Conservation (phyloP, 2,329 filamentous ascomycete species). For the Alternaria solani region DNA sequence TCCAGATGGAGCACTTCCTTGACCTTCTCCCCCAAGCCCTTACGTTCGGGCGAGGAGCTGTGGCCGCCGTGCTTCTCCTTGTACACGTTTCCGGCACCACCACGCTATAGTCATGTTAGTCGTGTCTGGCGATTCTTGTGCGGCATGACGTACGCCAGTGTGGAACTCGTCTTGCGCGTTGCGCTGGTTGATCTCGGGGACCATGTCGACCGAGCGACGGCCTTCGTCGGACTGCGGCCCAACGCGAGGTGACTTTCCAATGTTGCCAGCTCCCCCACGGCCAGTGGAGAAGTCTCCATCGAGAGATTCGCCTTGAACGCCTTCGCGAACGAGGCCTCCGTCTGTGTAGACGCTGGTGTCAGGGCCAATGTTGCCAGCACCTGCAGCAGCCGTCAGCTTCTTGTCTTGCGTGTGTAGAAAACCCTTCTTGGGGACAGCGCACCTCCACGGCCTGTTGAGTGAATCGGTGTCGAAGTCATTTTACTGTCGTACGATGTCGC, state of each 20-base stretch:
- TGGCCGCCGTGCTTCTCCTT: slow-evolving; percentile 60
- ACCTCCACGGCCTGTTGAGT: slow-evolving; percentile 68
- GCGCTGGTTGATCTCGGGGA: slow-evolving; percentile 55
- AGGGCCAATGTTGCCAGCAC: slow-evolving; percentile 65
- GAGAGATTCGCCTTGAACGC: slow-evolving; percentile 48
- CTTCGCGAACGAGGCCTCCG: slow-evolving; percentile 58
- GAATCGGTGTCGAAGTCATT: slow-evolving; percentile 51
- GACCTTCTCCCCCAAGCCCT: slow-evolving; percentile 55
- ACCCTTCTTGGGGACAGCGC: slow-evolving; percentile 21
- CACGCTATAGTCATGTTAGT: slow-evolving; percentile 45
- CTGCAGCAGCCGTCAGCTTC: slow-evolving; percentile 45
- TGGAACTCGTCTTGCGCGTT: slow-evolving; percentile 55
- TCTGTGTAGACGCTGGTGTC: slow-evolving; percentile 59
- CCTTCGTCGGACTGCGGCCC: slow-evolving; percentile 33
- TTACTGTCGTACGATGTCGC: slow-evolving; percentile 10
- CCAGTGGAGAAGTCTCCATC: slow-evolving; percentile 53
- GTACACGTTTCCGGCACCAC: slow-evolving; percentile 58
- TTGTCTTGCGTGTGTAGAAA: neutral
- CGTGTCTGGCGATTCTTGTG: neutral
- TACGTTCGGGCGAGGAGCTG: slow-evolving; percentile 46
- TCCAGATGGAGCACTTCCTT: slow-evolving; percentile 52
- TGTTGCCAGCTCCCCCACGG: slow-evolving; percentile 51
- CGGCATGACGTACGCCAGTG: slow-evolving; percentile 51
- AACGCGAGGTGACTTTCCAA: slow-evolving; percentile 47
- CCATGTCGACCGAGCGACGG: slow-evolving; percentile 50